Percentiles rank a stretch among this genome's conserved stretches.
phyloP scores from a whole-genome alignment of 2,329 filamentous ascomycete genomes.

The Magnaporthales sp. region DNA sequence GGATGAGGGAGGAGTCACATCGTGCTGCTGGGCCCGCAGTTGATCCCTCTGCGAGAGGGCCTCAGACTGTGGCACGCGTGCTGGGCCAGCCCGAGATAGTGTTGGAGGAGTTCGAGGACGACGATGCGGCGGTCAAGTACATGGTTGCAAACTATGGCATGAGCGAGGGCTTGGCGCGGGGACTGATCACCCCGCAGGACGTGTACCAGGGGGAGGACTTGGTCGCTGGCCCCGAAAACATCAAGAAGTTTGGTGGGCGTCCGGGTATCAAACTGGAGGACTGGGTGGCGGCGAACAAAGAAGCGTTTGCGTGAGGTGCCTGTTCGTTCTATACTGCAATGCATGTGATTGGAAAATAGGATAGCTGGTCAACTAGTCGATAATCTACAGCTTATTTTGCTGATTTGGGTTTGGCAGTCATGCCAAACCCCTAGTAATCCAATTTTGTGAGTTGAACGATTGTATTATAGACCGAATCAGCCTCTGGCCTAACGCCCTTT shows the following conservation, averaged over 20 bases:
- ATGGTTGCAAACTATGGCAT: not conserved
- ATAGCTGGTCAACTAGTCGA: too few species aligned
- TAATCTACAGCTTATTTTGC: too few species aligned
- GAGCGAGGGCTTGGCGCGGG: not conserved
- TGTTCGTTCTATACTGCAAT: too few species aligned
- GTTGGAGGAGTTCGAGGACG: constrained; percentile 5
- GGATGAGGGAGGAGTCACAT: constrained; percentile 15
- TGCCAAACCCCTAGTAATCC: too few species aligned
- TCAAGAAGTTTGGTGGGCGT: constrained; percentile 8
- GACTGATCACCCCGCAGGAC: not conserved
- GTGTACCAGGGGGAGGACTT: not conserved
- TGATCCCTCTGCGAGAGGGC: constrained; percentile 20
- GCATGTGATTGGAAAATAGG: too few species aligned
- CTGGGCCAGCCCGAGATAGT: constrained; percentile 19
- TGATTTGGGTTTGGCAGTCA: too few species aligned
- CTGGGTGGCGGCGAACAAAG: constrained; percentile 8
- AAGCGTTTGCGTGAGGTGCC: not conserved
- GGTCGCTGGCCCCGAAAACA: not conserved
- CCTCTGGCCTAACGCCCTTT: too few species aligned
- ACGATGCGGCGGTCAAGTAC: constrained; percentile 2
- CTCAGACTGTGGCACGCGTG: constrained; percentile 19
- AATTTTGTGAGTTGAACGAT: too few species aligned
- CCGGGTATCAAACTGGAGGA: constrained; percentile 7
- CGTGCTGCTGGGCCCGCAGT: constrained; percentile 26
- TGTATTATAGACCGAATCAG: too few species aligned